Conservation (phyloP, 305 asterid species). For the Stenogyne calaminthoides region DNA sequence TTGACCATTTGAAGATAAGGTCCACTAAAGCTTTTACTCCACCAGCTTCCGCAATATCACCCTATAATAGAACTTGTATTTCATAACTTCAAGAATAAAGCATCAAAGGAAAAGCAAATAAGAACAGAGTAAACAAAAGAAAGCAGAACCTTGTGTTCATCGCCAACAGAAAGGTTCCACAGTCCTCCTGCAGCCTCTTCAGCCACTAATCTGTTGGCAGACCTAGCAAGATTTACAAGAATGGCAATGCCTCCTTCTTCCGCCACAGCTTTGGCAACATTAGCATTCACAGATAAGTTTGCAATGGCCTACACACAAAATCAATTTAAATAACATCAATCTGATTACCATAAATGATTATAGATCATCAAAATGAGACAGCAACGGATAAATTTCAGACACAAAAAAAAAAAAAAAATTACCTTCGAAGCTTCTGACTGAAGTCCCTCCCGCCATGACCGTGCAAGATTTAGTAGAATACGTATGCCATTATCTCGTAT, state of each 20-base stretch:
- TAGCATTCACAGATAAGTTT: slow-evolving; percentile 83
- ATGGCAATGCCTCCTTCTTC: slow-evolving; percentile 86
- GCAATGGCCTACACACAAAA: slow-evolving; percentile 76
- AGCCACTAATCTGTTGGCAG: slow-evolving; percentile 81
- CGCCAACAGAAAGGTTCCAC: slow-evolving; percentile 97
- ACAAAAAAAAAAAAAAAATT: slow-evolving; percentile 27
- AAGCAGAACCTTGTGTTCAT: slow-evolving; percentile 83
- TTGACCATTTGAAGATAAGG: slow-evolving; percentile 84
- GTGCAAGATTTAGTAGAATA: slow-evolving; percentile 77
- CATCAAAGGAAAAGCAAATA: slow-evolving; percentile 5
- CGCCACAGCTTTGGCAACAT: slow-evolving; percentile 94
- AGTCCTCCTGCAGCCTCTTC: slow-evolving; percentile 99
- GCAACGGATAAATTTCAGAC: neutral
- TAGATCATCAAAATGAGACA: slow-evolving; percentile 13
- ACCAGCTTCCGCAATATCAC: slow-evolving; percentile 87
- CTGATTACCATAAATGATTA: slow-evolving; percentile 23
- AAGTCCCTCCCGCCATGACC: slow-evolving; percentile 86
- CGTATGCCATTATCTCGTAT: slow-evolving; percentile 78
- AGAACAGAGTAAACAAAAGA: neutral
- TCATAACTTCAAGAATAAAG: slow-evolving; percentile 25
- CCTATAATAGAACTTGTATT: slow-evolving; percentile 43
- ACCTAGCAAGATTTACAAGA: slow-evolving; percentile 73
- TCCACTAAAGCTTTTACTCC: slow-evolving; percentile 91
- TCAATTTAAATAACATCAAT: slow-evolving; percentile 5
- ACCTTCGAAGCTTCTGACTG: slow-evolving; percentile 96